Conservation (phyloP, 495 filamentous ascomycete species). For the Hypoxylon fuscum region DNA sequence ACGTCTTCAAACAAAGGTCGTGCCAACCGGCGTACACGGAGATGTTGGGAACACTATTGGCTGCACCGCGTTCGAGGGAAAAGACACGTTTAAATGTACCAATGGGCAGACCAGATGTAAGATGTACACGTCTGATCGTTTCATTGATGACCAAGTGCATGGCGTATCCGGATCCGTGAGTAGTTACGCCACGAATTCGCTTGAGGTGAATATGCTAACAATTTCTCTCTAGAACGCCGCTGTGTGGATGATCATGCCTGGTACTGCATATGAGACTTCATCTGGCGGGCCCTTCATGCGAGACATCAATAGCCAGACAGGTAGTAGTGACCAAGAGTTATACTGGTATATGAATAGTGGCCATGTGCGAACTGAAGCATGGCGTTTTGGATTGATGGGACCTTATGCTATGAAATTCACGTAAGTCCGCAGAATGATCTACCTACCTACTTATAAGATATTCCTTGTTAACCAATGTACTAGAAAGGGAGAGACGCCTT, state of each 20-base stretch:
- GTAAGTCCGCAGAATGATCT: conserved; percentile 50
- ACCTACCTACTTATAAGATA: conserved; percentile 26
- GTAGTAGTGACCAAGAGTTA: conserved; percentile 61
- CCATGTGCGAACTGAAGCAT: conserved; percentile 66
- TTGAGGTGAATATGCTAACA: neutral
- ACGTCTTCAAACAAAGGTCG: conserved; percentile 56
- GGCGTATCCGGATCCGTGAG: conserved; percentile 55
- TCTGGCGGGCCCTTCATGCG: conserved; percentile 65
- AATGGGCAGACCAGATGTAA: conserved; percentile 67
- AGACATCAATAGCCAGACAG: conserved; percentile 69
- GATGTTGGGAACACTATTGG: conserved; percentile 53
- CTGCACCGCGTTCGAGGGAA: conserved; percentile 62
- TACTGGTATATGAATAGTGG: conserved; percentile 73
- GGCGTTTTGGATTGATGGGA: conserved; percentile 66
- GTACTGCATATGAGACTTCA: conserved; percentile 51
- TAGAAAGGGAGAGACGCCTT: conserved; percentile 56
- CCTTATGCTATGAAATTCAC: conserved; percentile 68
- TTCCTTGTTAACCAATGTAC: too few species aligned
- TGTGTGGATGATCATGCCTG: conserved; percentile 57
- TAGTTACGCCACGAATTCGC: neutral
- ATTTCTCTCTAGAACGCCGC: conserved; percentile 40
- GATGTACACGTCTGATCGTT: conserved; percentile 69
- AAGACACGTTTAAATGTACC: conserved; percentile 64
- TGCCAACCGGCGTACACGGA: conserved; percentile 63
- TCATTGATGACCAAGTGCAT: conserved; percentile 67